Base-by-base conservation (phyloP, 331 rosid species). In the Pyracantha coccinea region DNA sequence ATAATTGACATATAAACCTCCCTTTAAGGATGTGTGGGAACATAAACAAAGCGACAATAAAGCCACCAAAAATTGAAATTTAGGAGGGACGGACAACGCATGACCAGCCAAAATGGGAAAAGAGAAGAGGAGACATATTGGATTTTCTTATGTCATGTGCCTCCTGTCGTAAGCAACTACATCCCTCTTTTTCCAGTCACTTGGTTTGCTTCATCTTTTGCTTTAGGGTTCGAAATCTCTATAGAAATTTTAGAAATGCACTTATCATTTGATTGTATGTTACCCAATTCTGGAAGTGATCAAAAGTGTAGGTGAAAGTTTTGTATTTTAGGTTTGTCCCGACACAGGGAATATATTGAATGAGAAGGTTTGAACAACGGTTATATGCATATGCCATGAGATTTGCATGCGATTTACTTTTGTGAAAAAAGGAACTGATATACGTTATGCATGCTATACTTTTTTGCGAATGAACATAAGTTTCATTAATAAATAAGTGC, bases 1-100 rank as follows among this genome's bases (percentile, higher is more conserved):
- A 62, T 72, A 53, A 25, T 38, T 27, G 35, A 57, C 68, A 32
- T 55, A 35, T 47, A 80, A 77, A 85, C 58, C 89, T 75, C 81
- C 85, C 79, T 86, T 92, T 92, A 83, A 89, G 76, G 85, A 33
- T 47, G 78, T 60, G 79, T 85, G 85, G 78, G 79, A 89, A 89
- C 85, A 86, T 21, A 81, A 72, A 86, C 83, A 66, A 78, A 52
- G 77, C 59, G 89, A 86, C 91, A 83, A 78, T 17, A 72, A 79
- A 86, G 79, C 86, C 83, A 79, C 85, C 88, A 79, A 86, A 79
- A 86, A 59, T 80, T 75, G 85, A 79, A 44, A 80, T 78, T 79
- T 80, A 78, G 19, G 82, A 69, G 84, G 74, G 83, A 73, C 47
- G 15, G 85, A 86, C 86, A 81, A 85, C 62, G 69, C 78, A 79